phyloP scores from a whole-genome alignment of 2,329 filamentous ascomycete genomes.

The Neofusicoccum kwambonambiense region DNA sequence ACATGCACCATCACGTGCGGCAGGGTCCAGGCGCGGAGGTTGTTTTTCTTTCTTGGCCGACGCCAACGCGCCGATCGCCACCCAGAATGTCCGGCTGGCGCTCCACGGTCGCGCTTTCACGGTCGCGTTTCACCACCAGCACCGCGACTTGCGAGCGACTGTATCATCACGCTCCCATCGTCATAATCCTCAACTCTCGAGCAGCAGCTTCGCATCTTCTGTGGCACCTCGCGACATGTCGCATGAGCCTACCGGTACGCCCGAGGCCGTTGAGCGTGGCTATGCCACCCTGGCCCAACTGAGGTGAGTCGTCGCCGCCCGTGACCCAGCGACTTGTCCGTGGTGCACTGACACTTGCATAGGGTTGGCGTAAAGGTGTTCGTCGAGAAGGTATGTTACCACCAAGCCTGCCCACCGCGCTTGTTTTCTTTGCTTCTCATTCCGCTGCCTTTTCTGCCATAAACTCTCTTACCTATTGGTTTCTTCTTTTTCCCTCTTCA shows the following conservation, averaged over 20 bases:
- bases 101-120: slow-evolving; percentile 16
- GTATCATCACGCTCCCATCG: background rate
- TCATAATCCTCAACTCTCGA: background rate
- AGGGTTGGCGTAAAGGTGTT: slow-evolving; percentile 67
- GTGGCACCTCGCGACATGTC: slow-evolving; percentile 59
- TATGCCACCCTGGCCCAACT: slow-evolving; percentile 83
- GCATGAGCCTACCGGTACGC: slow-evolving; percentile 54
- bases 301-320: slow-evolving; percentile 54
- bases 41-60: background rate
- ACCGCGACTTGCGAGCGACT: background rate
- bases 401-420: slow-evolving; percentile 23
- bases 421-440: slow-evolving; percentile 22
- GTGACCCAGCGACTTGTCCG: background rate
- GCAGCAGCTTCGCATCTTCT: background rate
- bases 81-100: background rate
- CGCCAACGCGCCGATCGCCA: slow-evolving; percentile 11
- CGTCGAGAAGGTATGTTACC: slow-evolving; percentile 63
- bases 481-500: background rate
- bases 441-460: background rate
- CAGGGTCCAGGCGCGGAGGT: background rate
- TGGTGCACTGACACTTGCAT: slow-evolving; percentile 22
- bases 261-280: slow-evolving; percentile 68
- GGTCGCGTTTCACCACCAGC: slow-evolving; percentile 10
- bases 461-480: background rate
- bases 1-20: background rate